Conservation (phyloP, 805 yeast species). For the Pichia scutulata region DNA sequence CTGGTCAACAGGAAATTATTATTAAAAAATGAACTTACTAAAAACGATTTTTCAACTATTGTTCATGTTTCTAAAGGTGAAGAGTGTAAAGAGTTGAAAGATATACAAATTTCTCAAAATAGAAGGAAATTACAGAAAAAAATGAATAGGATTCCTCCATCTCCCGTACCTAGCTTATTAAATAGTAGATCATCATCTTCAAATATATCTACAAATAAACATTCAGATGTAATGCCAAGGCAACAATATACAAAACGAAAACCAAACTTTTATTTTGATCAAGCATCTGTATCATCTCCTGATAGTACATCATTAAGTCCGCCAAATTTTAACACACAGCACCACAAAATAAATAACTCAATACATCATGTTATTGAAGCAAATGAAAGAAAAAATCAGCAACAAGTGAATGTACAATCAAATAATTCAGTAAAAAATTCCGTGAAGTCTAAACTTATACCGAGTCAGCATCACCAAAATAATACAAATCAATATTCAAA, state of each 20-base stretch:
- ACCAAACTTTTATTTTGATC: conserved; percentile 4
- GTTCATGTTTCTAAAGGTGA: conserved; percentile 19
- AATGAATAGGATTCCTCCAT: not conserved
- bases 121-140: not conserved
- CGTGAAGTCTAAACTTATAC: not conserved
- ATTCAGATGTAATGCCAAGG: not conserved
- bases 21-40: conserved; percentile 16
- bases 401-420: not conserved
- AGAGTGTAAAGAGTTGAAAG: conserved; percentile 3
- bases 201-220: not conserved
- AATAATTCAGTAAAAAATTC: not conserved
- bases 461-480: not conserved
- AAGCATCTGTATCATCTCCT: conserved; percentile 9
- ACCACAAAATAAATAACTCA: conserved; percentile 6
- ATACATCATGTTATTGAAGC: not conserved
- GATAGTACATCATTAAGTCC: conserved; percentile 3
- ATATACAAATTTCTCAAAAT: not conserved
- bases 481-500: not conserved
- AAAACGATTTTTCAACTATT: conserved; percentile 24
- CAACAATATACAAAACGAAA: conserved; percentile 1
- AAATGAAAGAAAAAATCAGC: not conserved
- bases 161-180: not conserved
- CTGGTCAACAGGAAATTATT: conserved; percentile 27
- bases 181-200: not conserved
- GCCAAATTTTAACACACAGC: not conserved